Base-by-base conservation (phyloP, 805 yeast genomes). In the Schwanniomyces polymorphus region DNA sequence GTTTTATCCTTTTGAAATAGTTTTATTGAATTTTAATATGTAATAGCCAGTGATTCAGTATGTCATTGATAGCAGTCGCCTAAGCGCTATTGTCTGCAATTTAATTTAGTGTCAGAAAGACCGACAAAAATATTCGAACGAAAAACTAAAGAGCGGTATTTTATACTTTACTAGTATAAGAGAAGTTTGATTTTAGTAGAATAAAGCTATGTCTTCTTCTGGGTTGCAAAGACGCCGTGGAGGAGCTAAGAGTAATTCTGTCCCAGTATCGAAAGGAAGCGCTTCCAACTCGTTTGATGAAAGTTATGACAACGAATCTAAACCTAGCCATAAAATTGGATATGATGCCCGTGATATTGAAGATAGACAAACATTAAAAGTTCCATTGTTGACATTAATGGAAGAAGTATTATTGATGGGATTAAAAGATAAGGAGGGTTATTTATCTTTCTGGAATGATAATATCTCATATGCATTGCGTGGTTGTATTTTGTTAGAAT, bases 371-470 rank as follows among this genome's bases (percentile, higher is more conserved):
- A 64, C 68, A 46, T 60, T 68, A 44, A 70, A 72, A 42, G 66
- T 74, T 26, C 99, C 99, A 1, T 73, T 82, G 38, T 75, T 94
- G 55, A 94, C 99, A 0, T 72, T 94, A 55, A 91, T 94, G 97
- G 99, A 94, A 68, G 99, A 94, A 68, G 97, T 94, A 6, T 74
- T 94, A 54, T 77, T 94, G 52, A 80, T 94, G 74, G 99, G 99
- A 5, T 78, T 94, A 54, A 91, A 92, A 62, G 98, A 94, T 68
- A 87, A 88, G 58, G 98, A 94, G 68, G 99, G 99, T 10, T 91
- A 92, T 66, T 75, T 94, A 39, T 90, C 97, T 26, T 94, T 94
- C 70, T 94, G 99, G 99, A 94, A 94, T 64, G 99, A 94, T 68
- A 91, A 90, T 68, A 91, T 94, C 45, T 90, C 97, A 21, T 94